These are phyloP conservation scores for Diaporthe australafricana DNA, from an alignment of 2,329 filamentous ascomycete genomes.

Conservation along the genomic window DNA sequence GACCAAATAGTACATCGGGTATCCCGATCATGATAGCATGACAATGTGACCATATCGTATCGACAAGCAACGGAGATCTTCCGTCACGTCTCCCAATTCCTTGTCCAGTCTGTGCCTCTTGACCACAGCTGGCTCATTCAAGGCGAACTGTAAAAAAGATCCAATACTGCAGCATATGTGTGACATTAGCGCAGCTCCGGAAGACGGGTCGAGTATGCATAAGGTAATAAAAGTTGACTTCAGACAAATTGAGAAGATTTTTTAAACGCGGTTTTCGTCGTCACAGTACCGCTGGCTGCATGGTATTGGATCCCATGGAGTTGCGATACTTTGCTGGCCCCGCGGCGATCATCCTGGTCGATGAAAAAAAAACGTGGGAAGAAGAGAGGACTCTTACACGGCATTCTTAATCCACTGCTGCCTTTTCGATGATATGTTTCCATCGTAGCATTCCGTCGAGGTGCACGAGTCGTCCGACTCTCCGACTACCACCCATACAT, in stretches of 20 bases:
- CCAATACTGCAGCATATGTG: not conserved
- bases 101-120: no score
- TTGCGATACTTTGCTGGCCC: conserved; percentile 50
- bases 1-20: not conserved
- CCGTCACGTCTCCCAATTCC: no score
- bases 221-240: conserved; percentile 1
- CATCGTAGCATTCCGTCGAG: not conserved
- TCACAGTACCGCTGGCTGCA: conserved; percentile 47
- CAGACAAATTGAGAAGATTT: conserved; percentile 52
- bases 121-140: not conserved
- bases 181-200: not conserved
- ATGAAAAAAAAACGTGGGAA: conserved; percentile 17
- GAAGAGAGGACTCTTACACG: conserved; percentile 17
- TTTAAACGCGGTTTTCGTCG: conserved; percentile 61
- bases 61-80: no score
- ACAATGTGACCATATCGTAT: not conserved
- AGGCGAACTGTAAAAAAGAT: no score
- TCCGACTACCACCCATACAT: not conserved
- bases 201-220: no score
- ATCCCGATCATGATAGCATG: not conserved
- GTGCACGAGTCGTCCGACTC: no score
- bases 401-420: not conserved
- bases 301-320: conserved; percentile 44
- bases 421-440: not conserved
- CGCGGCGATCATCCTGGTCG: conserved; percentile 52